Evolutionary conservation across 352 stramenopile genomes (phyloP).

Genomic region (Globisporangium echinulatum): DNA sequence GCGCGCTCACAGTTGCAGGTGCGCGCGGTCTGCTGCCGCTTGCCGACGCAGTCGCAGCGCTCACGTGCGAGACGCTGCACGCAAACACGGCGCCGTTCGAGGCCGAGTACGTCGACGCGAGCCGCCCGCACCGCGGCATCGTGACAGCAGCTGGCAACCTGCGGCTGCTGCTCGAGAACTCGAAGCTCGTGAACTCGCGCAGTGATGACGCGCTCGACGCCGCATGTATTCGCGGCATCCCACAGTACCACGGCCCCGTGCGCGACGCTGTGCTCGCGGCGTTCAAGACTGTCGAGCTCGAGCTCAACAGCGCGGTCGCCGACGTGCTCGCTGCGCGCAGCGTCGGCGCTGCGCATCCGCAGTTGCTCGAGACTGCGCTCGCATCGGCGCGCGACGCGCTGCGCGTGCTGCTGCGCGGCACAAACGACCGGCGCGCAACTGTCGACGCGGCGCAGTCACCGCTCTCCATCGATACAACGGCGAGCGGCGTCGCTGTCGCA

Average conservation of each 20-base stretch:
- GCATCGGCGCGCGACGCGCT: constrained; percentile 47
- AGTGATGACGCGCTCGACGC: constrained; percentile 27
- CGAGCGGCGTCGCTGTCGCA: constrained; percentile 46
- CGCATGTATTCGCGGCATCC: constrained; percentile 53
- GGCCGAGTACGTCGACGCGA: constrained; percentile 73
- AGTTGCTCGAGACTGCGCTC: constrained; percentile 58
- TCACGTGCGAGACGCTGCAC: constrained; percentile 76
- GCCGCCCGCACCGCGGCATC: constrained; percentile 82
- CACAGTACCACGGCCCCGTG: constrained; percentile 78
- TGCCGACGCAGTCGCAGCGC: constrained; percentile 66
- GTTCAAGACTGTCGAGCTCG: constrained; percentile 66
- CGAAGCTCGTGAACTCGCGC: constrained; percentile 69
- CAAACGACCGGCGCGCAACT: constrained; percentile 36
- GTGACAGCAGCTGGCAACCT: constrained; percentile 78
- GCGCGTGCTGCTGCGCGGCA: constrained; percentile 46
- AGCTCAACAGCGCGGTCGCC: constrained; percentile 51
- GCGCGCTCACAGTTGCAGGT: constrained; percentile 47
- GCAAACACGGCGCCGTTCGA: constrained; percentile 73
- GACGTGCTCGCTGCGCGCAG: constrained; percentile 13
- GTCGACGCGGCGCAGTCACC: constrained; percentile 18
- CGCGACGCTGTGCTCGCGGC: constrained; percentile 57
- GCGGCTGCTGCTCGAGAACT: constrained; percentile 85
- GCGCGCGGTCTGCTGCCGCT: constrained; percentile 60
- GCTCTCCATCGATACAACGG: no score
- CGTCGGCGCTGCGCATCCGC: constrained; percentile 42